Conservation (phyloP, 352 stramenopile species). For the Globisporangium cederbergense region DNA sequence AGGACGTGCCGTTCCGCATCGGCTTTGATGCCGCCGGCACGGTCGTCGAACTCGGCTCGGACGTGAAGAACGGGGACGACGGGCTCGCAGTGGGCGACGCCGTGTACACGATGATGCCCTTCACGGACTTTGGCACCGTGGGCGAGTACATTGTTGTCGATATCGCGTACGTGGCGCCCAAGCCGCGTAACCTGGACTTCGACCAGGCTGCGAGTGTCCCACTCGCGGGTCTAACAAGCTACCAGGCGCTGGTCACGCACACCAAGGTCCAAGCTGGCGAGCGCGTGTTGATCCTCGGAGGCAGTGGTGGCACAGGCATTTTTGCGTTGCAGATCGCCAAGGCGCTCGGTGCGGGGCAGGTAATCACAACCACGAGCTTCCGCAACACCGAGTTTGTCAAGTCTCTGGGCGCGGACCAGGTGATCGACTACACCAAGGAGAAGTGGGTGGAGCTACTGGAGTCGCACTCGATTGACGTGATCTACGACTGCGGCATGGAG, state of each 20-base stretch:
- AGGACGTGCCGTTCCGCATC: conserved; percentile 27
- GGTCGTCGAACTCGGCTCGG: too few relatives aligned
- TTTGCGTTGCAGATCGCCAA: conserved; percentile 61
- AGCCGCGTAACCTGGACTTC: not conserved
- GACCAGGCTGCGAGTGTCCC: not conserved
- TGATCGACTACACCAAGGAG: conserved; percentile 60
- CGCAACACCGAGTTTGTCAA: conserved; percentile 32
- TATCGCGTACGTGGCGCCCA: not conserved
- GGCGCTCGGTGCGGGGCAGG: conserved; percentile 36
- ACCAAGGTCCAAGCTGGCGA: not conserved
- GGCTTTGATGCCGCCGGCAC: conserved; percentile 17
- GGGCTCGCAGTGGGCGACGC: not conserved
- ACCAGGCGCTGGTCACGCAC: not conserved
- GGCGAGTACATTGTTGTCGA: not conserved
- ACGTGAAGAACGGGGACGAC: too few relatives aligned
- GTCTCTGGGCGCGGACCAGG: conserved; percentile 35
- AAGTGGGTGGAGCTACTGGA: conserved; percentile 19
- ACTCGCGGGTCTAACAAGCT: not conserved
- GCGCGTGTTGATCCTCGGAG: conserved; percentile 52
- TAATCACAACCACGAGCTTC: conserved; percentile 52
- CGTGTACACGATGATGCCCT: not conserved
- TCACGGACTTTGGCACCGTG: not conserved
- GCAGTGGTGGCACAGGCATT: conserved; percentile 55
- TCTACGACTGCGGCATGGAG: conserved; percentile 40
- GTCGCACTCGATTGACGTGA: conserved; percentile 4